A percentile compares a stretch with the other conserved stretches of the same genome.
Evolutionary conservation across 345 rosid species (phyloP).

Genomic region (Euphorbia peplus): DNA sequence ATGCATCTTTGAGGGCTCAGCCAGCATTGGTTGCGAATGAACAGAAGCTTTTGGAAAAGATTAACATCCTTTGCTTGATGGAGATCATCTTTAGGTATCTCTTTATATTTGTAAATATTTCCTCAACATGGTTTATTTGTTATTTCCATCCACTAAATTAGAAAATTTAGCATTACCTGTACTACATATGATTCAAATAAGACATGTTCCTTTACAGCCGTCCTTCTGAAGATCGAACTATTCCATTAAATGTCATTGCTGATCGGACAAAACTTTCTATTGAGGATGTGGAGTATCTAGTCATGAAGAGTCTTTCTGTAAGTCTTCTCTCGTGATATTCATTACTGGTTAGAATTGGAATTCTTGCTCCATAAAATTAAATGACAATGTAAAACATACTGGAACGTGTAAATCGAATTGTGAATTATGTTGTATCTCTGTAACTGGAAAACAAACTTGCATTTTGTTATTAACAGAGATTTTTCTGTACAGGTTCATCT

Average conservation of each 20-base stretch:
- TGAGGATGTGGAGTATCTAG: conserved; percentile 94
- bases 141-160: neutral
- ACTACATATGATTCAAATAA: conserved; percentile 14
- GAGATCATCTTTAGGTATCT: conserved; percentile 94
- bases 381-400: too few relatives aligned
- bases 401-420: too few relatives aligned
- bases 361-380: too few relatives aligned
- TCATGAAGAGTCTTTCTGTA: conserved; percentile 97
- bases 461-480: neutral
- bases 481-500: conserved; percentile 74
- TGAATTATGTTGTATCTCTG: neutral
- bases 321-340: conserved; percentile 29
- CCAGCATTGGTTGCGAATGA: conserved; percentile 94
- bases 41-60: conserved; percentile 86
- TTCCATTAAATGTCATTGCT: conserved; percentile 79
- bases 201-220: conserved; percentile 54
- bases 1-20: conserved; percentile 74
- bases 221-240: conserved; percentile 93
- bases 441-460: neutral
- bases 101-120: neutral
- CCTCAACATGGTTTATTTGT: neutral
- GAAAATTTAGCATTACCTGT: neutral
- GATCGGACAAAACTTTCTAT: conserved; percentile 83
- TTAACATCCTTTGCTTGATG: conserved; percentile 93
- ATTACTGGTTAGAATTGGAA: too few relatives aligned